Conservation (phyloP, 352 stramenopile genomes). For the Phytophthora chlamydospora region DNA sequence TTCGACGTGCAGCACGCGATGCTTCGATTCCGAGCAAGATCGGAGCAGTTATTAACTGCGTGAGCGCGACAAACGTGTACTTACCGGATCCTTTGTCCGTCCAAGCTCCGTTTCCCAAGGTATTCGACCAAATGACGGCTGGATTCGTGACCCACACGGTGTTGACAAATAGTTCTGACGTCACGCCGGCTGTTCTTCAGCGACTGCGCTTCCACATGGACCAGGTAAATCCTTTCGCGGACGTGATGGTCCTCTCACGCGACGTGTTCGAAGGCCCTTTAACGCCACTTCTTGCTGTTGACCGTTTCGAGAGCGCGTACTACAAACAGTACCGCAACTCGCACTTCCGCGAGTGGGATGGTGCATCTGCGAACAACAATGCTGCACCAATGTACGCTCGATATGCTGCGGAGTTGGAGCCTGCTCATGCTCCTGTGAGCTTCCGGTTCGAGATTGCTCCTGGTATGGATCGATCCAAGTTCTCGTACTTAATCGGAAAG, state of each 20-base stretch:
- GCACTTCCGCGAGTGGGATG: conserved; percentile 56
- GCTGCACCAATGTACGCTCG: conserved; percentile 12
- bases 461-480: conserved; percentile 60
- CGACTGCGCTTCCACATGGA: conserved; percentile 73
- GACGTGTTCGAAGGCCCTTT: conserved; percentile 71
- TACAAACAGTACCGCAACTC: conserved; percentile 57
- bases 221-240: conserved; percentile 71
- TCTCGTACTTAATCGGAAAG: conserved; percentile 50
- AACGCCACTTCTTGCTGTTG: conserved; percentile 53
- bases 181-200: conserved; percentile 42
- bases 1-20: conserved; percentile 35
- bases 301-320: conserved; percentile 67
- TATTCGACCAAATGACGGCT: conserved; percentile 71
- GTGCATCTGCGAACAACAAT: background rate
- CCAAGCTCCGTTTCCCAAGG: conserved; percentile 55
- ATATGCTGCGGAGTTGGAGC: conserved; percentile 44
- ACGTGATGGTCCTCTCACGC: conserved; percentile 67
- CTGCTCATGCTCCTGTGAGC: conserved; percentile 27
- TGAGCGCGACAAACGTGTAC: conserved; percentile 65
- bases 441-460: conserved; percentile 55
- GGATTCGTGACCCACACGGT: conserved; percentile 74
- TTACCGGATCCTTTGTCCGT: conserved; percentile 43
- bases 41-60: conserved; percentile 51
- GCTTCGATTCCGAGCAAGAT: conserved; percentile 45
- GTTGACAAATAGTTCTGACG: conserved; percentile 59